Conservation (phyloP, 768 basidiomycete species). For the Tricholoma bakamatsutake region DNA sequence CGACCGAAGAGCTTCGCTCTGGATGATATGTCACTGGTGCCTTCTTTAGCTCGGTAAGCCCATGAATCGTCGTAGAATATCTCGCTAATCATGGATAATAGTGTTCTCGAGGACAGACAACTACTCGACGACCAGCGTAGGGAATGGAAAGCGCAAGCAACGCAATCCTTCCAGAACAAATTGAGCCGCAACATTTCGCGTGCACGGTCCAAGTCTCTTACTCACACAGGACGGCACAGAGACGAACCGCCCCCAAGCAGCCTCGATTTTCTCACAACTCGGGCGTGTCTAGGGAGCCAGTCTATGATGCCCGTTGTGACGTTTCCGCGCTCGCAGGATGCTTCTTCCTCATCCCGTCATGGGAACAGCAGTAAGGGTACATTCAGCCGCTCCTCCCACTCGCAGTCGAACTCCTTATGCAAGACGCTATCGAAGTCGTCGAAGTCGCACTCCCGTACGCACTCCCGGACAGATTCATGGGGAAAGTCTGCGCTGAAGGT, state of each 20-base stretch:
- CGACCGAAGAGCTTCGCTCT: constrained; percentile 56
- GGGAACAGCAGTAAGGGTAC: constrained; percentile 11
- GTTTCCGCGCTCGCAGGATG: constrained; percentile 12
- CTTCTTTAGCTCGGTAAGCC: constrained; percentile 49
- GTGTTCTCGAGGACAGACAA: constrained; percentile 63
- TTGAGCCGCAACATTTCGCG: constrained; percentile 58
- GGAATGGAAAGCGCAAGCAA: constrained; percentile 61
- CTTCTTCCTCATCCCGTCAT: constrained; percentile 2
- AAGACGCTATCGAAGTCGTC: constrained; percentile 31
- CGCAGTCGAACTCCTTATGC: constrained; percentile 31
- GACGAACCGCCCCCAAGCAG: constrained; percentile 24
- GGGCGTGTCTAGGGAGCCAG: constrained; percentile 64
- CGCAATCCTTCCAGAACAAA: constrained; percentile 58
- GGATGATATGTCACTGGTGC: constrained; percentile 52
- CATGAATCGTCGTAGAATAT: background rate
- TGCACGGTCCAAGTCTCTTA: constrained; percentile 53
- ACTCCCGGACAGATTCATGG: constrained; percentile 40
- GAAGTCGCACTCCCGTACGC: constrained; percentile 29
- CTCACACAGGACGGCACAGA: constrained; percentile 27
- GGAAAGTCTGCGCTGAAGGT: constrained; percentile 35
- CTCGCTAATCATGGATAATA: constrained; percentile 19
- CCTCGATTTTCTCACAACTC: constrained; percentile 60
- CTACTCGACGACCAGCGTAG: constrained; percentile 57
- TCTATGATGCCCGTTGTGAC: constrained; percentile 38
- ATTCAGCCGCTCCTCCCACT: constrained; percentile 22